These are phyloP conservation scores for Westerdykella aurantiaca DNA, from an alignment of 2,329 filamentous ascomycete genomes.

Conservation along the genomic window DNA sequence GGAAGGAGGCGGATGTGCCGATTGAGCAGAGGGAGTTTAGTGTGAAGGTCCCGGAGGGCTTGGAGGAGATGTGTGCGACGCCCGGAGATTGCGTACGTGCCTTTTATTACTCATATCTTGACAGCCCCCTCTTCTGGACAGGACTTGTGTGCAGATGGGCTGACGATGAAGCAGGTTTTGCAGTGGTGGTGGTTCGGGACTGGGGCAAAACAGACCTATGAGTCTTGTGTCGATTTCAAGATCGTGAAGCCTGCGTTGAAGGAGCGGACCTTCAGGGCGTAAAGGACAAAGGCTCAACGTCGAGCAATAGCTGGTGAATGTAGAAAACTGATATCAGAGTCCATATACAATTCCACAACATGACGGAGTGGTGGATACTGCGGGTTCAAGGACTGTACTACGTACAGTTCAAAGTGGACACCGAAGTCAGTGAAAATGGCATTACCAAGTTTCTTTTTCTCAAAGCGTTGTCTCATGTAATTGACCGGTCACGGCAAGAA, in stretches of 20 bases:
- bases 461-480: no score
- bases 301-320: no score
- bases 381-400: no score
- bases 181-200: conserved; percentile 37
- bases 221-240: conserved; percentile 55
- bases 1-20: conserved; percentile 22
- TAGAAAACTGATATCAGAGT: no score
- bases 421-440: no score
- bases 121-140: no score
- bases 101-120: not conserved
- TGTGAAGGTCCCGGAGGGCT: conserved; percentile 46
- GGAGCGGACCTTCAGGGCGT: conserved; percentile 8
- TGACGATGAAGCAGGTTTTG: conserved; percentile 13
- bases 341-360: no score
- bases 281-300: not conserved
- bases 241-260: conserved; percentile 17
- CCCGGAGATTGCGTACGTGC: conserved; percentile 42
- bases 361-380: no score
- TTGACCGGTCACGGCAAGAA: no score
- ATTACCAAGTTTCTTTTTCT: no score
- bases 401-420: no score
- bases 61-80: conserved; percentile 40
- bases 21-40: conserved; percentile 43
- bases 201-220: conserved; percentile 57
- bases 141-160: not conserved